These are phyloP conservation scores for Cornus florida DNA, from an alignment of 148 eudicot species.

Conservation along the genomic window DNA sequence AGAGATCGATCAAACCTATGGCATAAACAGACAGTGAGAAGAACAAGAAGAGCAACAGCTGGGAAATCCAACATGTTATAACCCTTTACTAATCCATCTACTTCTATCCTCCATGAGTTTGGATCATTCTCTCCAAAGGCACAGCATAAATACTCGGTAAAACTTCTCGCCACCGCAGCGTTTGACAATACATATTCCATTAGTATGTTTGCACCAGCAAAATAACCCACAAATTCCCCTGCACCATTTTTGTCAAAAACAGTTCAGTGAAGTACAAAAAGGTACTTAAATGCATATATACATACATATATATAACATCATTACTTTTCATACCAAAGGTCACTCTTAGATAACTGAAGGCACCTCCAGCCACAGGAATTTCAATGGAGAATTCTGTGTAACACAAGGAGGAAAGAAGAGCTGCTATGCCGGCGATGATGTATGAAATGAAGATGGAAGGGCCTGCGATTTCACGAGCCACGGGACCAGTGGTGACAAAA, in stretches of 20 bases:
- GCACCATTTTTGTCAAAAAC: conserved; percentile 11
- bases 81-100: conserved; percentile 54
- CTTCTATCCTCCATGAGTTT: conserved; percentile 65
- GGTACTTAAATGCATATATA: neutral
- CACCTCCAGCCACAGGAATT: conserved; percentile 82
- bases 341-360: conserved; percentile 76
- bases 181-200: conserved; percentile 85
- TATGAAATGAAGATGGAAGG: conserved; percentile 74
- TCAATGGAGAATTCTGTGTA: conserved; percentile 74
- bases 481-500: conserved; percentile 75
- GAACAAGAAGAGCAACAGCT: conserved; percentile 70
- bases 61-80: conserved; percentile 80
- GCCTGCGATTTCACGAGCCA: conserved; percentile 49
- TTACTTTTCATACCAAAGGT: conserved; percentile 66
- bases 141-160: conserved; percentile 66
- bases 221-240: conserved; percentile 81
- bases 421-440: conserved; percentile 64
- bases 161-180: conserved; percentile 85
- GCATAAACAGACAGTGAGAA: conserved; percentile 66
- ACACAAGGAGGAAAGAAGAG: conserved; percentile 77
- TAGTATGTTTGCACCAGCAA: conserved; percentile 80
- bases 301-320: neutral
- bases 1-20: conserved; percentile 43
- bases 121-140: conserved; percentile 64
- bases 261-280: neutral